Evolutionary conservation across 148 eudicot genomes (phyloP), one percentile per base, ranked within the genome.

Genomic region (Gaultheria prostrata): DNA sequence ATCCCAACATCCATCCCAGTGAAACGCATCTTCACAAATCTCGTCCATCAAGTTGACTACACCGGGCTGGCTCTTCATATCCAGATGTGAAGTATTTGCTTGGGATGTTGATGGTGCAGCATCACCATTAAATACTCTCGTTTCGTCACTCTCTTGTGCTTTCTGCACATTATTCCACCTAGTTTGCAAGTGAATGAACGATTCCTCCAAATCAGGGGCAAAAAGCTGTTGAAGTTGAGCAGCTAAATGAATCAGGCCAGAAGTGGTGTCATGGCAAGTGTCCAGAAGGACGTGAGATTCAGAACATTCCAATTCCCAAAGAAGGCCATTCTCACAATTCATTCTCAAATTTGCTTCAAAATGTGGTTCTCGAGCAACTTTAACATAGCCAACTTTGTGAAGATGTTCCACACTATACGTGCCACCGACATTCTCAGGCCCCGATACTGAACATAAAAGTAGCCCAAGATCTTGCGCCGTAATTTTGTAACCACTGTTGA

Each of bases 131-230:
- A 71, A 77, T 32, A 79, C 24, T 83, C 88, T 56, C 65, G 82
- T 76, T 49, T 76, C 88, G 56, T 89, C 89, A 82, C 53, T 84
- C 76, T 86, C 92, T 82, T 85, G 92, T 35, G 78, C 88, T 86
- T 89, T 89, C 88, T 91, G 93, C 39, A 87, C 83, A 87, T 84
- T 86, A 86, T 93, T 90, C 99, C 99, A 94, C 89, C 99, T 90
- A 86, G 86, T 93, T 86, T 97, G 95, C 89, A 97, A 93, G 89
- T 97, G 95, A 65, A 91, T 89, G 78, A 88, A 80, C 2, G 94
- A 90, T 83, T 97, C 99, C 86, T 90, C 95, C 83, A 97, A 80
- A 86, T 95, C 98, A 85, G 98, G 99, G 70, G 97, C 97, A 83
- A 92, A 92, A 51, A 97, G 93, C 86, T 91, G 93, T 91, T 97